Evolutionary conservation across 305 asterid genomes (phyloP), one percentile per base, ranked within the genome.

Genomic region (Solanum hybrid): DNA sequence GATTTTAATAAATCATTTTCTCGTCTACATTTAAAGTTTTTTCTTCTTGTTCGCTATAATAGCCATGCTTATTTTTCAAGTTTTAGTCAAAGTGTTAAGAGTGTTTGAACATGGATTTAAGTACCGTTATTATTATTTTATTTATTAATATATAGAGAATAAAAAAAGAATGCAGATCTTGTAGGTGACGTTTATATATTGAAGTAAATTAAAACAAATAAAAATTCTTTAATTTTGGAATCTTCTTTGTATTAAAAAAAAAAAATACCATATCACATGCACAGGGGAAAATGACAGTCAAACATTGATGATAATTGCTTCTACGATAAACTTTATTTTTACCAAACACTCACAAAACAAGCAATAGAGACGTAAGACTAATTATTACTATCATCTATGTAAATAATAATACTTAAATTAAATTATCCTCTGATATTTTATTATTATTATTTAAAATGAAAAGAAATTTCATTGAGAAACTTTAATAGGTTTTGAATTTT

Each of bases 291-390:
- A 84, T 84, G 42, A 51, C 87, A 10, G 87, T 84, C 87, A 84
- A 84, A 51, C 75, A 51, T 84, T 51, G 31, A 45, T 51, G 87
- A 84, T 31, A 29, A 84, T 84, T 51, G 87, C 87, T 84, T 84
- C 42, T 11, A 45, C 75, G 29, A 11, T 29, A 51, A 45, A 84
- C 15, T 17, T 51, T 38, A 3, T n/a, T 51, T 73, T 51, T 84
- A 84, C 87, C 87, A 51, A 84, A 84, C 87, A 84, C 42, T 40
- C 87, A 51, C 75, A 51, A 29, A 84, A 84, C 75, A 84, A 29
- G 87, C 87, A 84, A 84, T 17, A 29, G 42, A 19, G 87, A 84
- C 73, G 31, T 84, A 45, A 45, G 42, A 31, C 75, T 29, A 69
- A 69, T 24, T 19, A 51, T 29, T 31, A 56, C 69, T 56, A 84